Base-by-base conservation (phyloP, 2,329 filamentous ascomycete genomes). In the Ophiostoma himal-ulmi region DNA sequence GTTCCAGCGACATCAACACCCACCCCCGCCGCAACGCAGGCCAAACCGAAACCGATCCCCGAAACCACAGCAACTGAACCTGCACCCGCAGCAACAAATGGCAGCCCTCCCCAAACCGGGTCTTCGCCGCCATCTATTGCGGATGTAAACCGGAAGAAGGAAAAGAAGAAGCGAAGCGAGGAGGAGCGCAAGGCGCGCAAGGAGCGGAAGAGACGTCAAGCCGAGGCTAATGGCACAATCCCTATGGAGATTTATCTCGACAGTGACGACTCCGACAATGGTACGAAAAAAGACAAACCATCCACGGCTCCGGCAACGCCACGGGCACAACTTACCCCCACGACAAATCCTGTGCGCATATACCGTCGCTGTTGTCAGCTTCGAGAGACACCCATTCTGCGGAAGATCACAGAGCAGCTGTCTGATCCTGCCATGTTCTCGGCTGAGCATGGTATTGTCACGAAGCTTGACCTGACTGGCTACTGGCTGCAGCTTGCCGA, bases 131-230 rank as follows among this genome's bases (percentile, higher is more conserved):
- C 72, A 6, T 77, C 75, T 11, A 70, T 74, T 10, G 71, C 78
- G 57, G 76, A 76, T 69, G 75, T 77, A 0, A 88, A 83, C 8
- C 89, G 89, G 75, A 97, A 96, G 80, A 95, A 93, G 79, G 94
- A 97, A 77, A 97, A 97, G 83, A 97, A 97, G 81, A 97, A 96
- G 82, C 89, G 91, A 74, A 96, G 92, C 57, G 94, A 97, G 77
- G 93, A 94, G 72, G 94, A 97, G 79, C 86, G 94, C 60, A 96
- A 96, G 77, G 92, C 95, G 72, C 88, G 94, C 70, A 96, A 96
- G 78, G 94, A 97, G 79, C 92, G 92, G 80, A 94, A 92, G 77
- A 86, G 93, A 73, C 88, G 88, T 77, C 88, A 92, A 75, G 94
- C 94, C 34, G 92, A 96, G 77, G 92, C 92, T 71, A 97, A 95